Percentiles rank a stretch among this genome's conserved stretches.
phyloP scores from a whole-genome alignment of 192 early-diverging fungal genomes.

The Coemansia reversa region DNA sequence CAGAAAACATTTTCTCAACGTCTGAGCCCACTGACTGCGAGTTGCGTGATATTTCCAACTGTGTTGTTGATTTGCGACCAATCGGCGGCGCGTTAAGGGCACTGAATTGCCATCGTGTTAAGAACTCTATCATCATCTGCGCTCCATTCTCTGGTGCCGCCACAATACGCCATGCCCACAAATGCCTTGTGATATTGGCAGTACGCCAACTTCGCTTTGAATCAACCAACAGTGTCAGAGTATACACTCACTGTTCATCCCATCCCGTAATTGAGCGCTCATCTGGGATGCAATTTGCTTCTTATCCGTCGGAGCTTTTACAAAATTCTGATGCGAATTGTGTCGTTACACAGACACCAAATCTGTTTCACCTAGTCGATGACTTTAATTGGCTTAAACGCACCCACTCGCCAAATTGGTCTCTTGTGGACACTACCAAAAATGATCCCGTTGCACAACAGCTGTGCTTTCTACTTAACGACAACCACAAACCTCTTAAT shows the following conservation, averaged over 20 bases:
- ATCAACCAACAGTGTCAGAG: constrained; percentile 60
- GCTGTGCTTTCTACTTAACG: too few relatives aligned
- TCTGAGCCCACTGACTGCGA: constrained; percentile 30
- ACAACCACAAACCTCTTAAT: too few relatives aligned
- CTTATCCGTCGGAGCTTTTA: constrained; percentile 51
- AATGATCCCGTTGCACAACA: too few relatives aligned
- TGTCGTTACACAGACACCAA: constrained; percentile 17
- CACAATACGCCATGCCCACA: constrained; percentile 64
- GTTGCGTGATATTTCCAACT: constrained; percentile 54
- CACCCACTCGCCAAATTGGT: constrained; percentile 79
- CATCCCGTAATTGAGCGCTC: constrained; percentile 89
- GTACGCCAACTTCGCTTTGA: constrained; percentile 91
- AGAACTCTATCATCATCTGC: constrained; percentile 64
- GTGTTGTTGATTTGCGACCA: constrained; percentile 65
- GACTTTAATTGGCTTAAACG: constrained; percentile 91
- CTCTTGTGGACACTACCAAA: not conserved
- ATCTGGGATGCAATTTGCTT: constrained; percentile 64
- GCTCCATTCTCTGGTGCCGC: constrained; percentile 71
- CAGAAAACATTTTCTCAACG: too few relatives aligned
- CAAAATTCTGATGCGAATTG: constrained; percentile 1
- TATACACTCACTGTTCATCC: constrained; percentile 70
- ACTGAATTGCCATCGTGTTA: constrained; percentile 73
- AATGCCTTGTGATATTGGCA: constrained; percentile 62
- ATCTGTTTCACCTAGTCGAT: constrained; percentile 67
- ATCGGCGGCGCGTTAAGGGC: constrained; percentile 59